Base-by-base conservation (phyloP, 805 yeast species). In the Sporopachydermia quercuum region DNA sequence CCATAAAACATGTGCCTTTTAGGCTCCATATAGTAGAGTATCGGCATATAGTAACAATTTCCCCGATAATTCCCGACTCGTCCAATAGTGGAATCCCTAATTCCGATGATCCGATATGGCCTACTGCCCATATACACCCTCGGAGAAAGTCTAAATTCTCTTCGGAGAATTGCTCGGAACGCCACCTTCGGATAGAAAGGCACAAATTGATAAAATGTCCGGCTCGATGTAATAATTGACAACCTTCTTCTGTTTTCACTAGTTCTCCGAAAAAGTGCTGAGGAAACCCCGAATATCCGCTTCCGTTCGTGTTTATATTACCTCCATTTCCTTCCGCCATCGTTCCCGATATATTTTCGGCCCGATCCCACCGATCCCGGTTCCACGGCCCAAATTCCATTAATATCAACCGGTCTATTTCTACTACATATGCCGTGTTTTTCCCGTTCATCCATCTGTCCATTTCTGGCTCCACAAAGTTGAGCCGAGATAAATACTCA, bases 181-280 rank as follows among this genome's bases (percentile, higher is more conserved):
- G 30, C 30, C 30, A 23, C 30, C 30, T 23, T n/a, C 30, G 30
- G n/a, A 6, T 16, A 39, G 15, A 8, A 8, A 23, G n/a, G n/a
- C 30, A 23, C 30, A 70, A 55, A 23, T 55, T 57, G 11, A 65
- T 61, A 38, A 74, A 47, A 39, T 64, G 66, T 5, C 71, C 73
- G 35, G 65, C 65, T 23, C 69, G 61, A 19, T 70, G 64, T 37
- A 89, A 64, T 38, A 78, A 60, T 17, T 66, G 64, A 40, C 83
- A 65, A 0, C 97, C 97, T 43, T 82, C 89, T 42, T 72, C 79
- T 0, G 96, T 84, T 40, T 78, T 72, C 1, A 84, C 79, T 37
- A 89, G 62, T 49, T 78, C 83, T 13, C 84, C 82, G 56, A 83
- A 85, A 49, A 89, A 82, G 52, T 83, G 87, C 17, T 68, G 57